Conservation (phyloP, 2,329 filamentous ascomycete species). For the Raffaelea deltoideospora region DNA sequence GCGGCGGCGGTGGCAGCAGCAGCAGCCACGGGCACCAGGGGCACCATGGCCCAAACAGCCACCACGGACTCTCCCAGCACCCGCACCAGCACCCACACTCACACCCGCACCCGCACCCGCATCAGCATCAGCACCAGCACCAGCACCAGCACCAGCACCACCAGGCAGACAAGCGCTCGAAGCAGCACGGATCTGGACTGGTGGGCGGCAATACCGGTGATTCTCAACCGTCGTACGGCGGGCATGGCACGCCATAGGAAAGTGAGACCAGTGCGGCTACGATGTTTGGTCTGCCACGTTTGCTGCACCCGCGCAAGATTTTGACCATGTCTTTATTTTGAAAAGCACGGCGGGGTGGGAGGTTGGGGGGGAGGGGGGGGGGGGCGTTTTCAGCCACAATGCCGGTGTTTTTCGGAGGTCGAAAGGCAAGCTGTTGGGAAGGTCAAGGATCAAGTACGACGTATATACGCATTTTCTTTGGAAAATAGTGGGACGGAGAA, state of each 20-base stretch:
- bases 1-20: constrained; percentile 18
- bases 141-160: constrained; percentile 3
- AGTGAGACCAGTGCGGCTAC: constrained; percentile 1
- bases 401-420: too few relatives aligned
- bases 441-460: too few relatives aligned
- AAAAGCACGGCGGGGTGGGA: background rate
- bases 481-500: too few relatives aligned
- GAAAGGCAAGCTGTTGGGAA: too few relatives aligned
- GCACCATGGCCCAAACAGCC: constrained; percentile 1
- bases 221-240: background rate
- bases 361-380: background rate
- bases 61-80: background rate
- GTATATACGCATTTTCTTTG: too few relatives aligned
- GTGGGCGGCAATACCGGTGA: too few relatives aligned
- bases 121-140: constrained; percentile 2
- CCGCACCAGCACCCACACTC: constrained; percentile 2
- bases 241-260: constrained; percentile 8
- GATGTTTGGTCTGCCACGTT: background rate
- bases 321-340: background rate
- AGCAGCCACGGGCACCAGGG: constrained; percentile 9
- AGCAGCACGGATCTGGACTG: constrained; percentile 4
- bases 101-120: constrained; percentile 4
- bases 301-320: constrained; percentile 4
- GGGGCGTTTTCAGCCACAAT: too few relatives aligned
- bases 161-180: constrained; percentile 5